Conservation (phyloP, 768 basidiomycete species). For the Xanthoconium purpureum region DNA sequence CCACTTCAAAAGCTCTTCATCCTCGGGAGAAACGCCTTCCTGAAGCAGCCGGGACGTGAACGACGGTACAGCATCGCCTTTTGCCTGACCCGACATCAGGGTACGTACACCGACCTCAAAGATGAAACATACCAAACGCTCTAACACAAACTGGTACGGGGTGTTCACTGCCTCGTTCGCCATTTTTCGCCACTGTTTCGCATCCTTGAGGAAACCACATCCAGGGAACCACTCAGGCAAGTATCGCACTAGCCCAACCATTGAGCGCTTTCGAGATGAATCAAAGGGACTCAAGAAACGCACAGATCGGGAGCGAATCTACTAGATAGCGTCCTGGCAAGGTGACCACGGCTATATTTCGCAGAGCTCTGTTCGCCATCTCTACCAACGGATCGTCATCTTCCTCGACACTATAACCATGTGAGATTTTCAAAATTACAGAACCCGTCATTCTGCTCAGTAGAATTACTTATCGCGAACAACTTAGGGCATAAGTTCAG, state of each 20-base stretch:
- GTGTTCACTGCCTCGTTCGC: background rate
- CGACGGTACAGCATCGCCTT: constrained; percentile 10
- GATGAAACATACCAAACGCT: background rate
- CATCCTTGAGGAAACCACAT: constrained; percentile 7
- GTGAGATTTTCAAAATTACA: constrained; percentile 32
- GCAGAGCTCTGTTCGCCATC: constrained; percentile 24
- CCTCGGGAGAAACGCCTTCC: constrained; percentile 1
- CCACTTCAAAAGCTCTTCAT: constrained; percentile 13
- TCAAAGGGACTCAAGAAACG: background rate
- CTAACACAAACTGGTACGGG: constrained; percentile 7
- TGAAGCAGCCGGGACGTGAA: constrained; percentile 11
- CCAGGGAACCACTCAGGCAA: constrained; percentile 22
- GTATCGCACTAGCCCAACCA: constrained; percentile 3
- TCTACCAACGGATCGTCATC: constrained; percentile 33
- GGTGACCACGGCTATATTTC: constrained; percentile 6
- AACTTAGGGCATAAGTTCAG: background rate
- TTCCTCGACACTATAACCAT: constrained; percentile 33
- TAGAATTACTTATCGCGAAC: background rate
- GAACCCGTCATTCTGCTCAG: constrained; percentile 4
- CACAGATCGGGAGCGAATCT: constrained; percentile 6
- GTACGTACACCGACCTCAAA: background rate
- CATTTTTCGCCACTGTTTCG: constrained; percentile 2
- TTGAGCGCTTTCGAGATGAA: background rate
- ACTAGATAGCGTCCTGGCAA: constrained; percentile 6
- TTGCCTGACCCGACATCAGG: background rate